Conservation (phyloP, 2,329 filamentous ascomycete species). For the Trichoderma sp. region DNA sequence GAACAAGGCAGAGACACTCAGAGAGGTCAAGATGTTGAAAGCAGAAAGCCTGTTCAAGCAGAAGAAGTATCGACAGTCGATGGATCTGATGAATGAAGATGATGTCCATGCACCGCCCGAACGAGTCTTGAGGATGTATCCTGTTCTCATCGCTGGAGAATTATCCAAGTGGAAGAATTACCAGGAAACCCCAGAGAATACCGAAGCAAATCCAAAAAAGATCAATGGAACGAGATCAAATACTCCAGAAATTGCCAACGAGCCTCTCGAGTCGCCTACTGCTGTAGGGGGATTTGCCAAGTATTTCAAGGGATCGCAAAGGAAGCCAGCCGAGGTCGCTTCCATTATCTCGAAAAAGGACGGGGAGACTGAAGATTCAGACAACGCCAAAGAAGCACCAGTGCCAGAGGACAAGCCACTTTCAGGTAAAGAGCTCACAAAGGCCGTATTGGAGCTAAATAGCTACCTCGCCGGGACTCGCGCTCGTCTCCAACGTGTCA, state of each 20-base stretch:
- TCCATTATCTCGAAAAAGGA: conserved; percentile 60
- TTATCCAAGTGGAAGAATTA: conserved; percentile 56
- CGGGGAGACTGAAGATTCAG: conserved; percentile 54
- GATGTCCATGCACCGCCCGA: conserved; percentile 88
- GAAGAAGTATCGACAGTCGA: conserved; percentile 76
- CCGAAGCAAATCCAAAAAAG: conserved; percentile 34
- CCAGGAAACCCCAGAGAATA: conserved; percentile 44
- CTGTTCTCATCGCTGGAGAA: conserved; percentile 77
- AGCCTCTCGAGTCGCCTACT: conserved; percentile 37
- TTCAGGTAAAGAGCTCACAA: conserved; percentile 78
- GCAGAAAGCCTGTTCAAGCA: conserved; percentile 79
- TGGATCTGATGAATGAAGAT: conserved; percentile 82
- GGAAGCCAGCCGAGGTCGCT: conserved; percentile 50
- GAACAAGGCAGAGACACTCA: conserved; percentile 75
- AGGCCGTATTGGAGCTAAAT: conserved; percentile 77
- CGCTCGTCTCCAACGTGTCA: conserved; percentile 57
- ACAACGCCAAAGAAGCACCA: conserved; percentile 47
- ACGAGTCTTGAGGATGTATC: conserved; percentile 80
- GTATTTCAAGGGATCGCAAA: conserved; percentile 48
- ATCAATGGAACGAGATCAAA: conserved; percentile 29
- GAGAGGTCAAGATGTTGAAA: conserved; percentile 88
- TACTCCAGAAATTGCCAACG: conserved; percentile 28
- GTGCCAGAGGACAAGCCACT: conserved; percentile 49
- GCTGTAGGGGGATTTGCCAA: conserved; percentile 50
- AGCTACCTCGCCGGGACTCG: conserved; percentile 87